Base-by-base conservation (phyloP, 768 basidiomycete species). In the Suillus occidentalis region DNA sequence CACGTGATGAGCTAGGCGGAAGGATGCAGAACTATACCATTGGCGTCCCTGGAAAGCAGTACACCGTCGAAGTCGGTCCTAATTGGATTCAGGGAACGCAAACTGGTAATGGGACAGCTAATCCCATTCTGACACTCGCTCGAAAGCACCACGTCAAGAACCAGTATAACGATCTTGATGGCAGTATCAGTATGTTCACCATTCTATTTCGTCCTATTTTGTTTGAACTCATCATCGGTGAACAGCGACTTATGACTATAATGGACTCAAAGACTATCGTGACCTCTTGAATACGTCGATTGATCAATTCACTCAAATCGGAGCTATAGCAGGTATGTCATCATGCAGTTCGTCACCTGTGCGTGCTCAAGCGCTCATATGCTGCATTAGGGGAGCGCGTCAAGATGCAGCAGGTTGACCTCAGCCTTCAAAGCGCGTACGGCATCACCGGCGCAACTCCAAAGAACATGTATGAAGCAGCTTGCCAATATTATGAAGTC, bases 41-140 rank as follows among this genome's bases (percentile, higher is more conserved):
- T 65, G 87, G 82, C 20, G 76, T 65, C 0, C 62, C 72, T 0
- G 77, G 73, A 1, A 72, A 71, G 61, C 67, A 81, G 37, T 76
- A 77, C 65, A 80, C 80, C 1, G 74, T 90, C 36, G 89, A 91
- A 72, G 72, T 80, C 36, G 87, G 86, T 49, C 80, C 88, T 8
- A 87, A 87, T 66, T 89, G 88, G 87, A 76, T 89, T 39, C 87
- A 85, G 63, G 84, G 83, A 31, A 82, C 81, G 0, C 84, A 85
- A 64, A 71, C 74, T 2, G 82, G 77, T 2, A 68, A 79, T 40
- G 87, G 85, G 3, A 77, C 81, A 28, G 77, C 79, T 7, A 90
- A 90, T 70, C 89, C 89, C 1, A 85, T 90, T 18, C 84, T 83
- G 71, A 73, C 74, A 22, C 77, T 90, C 57, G 87, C 84, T 31